These are phyloP conservation scores for Collybiopsis confluens DNA, from an alignment of 768 basidiomycete species.

Conservation along the genomic window DNA sequence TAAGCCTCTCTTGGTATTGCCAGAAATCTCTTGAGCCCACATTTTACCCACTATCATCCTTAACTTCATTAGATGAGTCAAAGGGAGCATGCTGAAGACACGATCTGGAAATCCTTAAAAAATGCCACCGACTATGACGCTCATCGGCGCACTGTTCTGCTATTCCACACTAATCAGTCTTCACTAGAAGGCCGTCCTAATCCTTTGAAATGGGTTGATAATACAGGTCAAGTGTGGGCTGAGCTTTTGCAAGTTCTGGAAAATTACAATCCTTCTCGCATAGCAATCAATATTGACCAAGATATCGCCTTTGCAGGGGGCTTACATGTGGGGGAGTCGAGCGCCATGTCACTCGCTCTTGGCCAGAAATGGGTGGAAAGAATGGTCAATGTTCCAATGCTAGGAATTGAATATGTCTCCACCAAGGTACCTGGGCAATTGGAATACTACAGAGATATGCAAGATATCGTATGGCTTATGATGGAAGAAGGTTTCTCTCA, in stretches of 20 bases:
- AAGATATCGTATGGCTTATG: conserved; percentile 50
- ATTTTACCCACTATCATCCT: no score
- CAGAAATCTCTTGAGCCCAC: no score
- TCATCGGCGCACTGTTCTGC: conserved; percentile 42
- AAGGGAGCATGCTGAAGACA: conserved; percentile 52
- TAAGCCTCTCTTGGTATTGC: conserved; percentile 13
- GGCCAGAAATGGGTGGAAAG: conserved; percentile 37
- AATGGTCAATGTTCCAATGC: conserved; percentile 38
- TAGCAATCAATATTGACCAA: conserved; percentile 42
- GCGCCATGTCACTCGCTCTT: conserved; percentile 31
- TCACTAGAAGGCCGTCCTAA: conserved; percentile 27
- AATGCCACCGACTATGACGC: conserved; percentile 44
- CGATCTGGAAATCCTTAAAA: conserved; percentile 48
- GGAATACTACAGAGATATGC: conserved; percentile 39
- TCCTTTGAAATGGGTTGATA: conserved; percentile 45
- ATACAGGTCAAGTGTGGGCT: conserved; percentile 45
- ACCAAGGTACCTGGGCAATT: conserved; percentile 37
- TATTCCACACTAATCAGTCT: conserved; percentile 43
- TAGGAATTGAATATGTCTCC: conserved; percentile 46
- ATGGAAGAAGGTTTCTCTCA: conserved; percentile 50
- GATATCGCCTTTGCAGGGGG: conserved; percentile 47
- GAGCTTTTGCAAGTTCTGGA: conserved; percentile 35
- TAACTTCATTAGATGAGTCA: conserved; percentile 32
- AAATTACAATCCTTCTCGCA: conserved; percentile 32
- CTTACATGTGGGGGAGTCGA: conserved; percentile 44